phyloP scores from a whole-genome alignment of 1,139 yeast species.

The Blastobotrys raffinosifermentans region DNA sequence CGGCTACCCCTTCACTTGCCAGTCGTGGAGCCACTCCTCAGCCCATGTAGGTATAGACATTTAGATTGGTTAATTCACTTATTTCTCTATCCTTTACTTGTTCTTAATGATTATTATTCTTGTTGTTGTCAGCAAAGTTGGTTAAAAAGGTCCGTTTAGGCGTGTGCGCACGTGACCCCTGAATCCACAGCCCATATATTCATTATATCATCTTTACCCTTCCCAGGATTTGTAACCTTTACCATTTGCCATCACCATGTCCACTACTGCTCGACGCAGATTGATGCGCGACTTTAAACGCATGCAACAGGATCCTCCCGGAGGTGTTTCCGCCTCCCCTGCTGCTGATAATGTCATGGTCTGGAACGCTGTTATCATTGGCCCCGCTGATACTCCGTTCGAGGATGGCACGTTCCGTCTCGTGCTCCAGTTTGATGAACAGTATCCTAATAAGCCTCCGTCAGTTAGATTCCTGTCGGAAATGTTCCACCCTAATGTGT shows the following conservation, averaged over 20 bases:
- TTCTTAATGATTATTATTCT: too few species aligned
- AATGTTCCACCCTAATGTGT: slow-evolving; percentile 98
- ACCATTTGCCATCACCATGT: slow-evolving; percentile 55
- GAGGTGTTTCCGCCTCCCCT: slow-evolving; percentile 97
- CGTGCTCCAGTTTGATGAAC: slow-evolving; percentile 87
- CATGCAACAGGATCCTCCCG: slow-evolving; percentile 97
- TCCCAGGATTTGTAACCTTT: too few species aligned
- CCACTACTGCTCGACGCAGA: slow-evolving; percentile 97
- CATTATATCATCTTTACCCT: too few species aligned
- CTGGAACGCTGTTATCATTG: slow-evolving; percentile 97
- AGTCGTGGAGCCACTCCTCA: slow-evolving; percentile 3
- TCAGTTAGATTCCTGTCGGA: slow-evolving; percentile 82
- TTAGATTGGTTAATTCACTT: too few species aligned
- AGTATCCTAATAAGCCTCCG: slow-evolving; percentile 97
- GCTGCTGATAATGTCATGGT: slow-evolving; percentile 95
- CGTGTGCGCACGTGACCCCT: too few species aligned
- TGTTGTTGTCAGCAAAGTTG: too few species aligned
- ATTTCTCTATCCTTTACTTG: too few species aligned
- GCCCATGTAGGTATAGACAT: too few species aligned
- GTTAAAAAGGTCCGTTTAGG: too few species aligned
- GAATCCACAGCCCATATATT: too few species aligned
- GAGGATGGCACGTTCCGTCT: slow-evolving; percentile 96
- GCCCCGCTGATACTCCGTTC: slow-evolving; percentile 96
- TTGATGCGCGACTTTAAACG: slow-evolving; percentile 98
- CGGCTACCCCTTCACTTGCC: slow-evolving; percentile 8